A percentile compares a stretch with the other conserved stretches of the same genome.
Evolutionary conservation across 495 filamentous ascomycete species (phyloP).

Genomic region (Talaromyces wortmannii): DNA sequence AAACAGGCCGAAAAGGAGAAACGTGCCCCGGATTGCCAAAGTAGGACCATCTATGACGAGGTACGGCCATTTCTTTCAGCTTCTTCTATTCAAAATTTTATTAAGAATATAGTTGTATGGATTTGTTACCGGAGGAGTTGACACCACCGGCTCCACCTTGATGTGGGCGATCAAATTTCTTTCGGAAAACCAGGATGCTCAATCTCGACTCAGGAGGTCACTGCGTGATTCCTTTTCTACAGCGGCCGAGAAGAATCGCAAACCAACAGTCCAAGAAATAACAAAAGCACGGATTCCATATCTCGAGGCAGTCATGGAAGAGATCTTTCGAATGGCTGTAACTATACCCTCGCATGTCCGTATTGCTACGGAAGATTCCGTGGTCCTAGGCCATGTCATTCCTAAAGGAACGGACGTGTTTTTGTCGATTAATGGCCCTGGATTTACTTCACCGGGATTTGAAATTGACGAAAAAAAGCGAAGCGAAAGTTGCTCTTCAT

Average conservation of each 20-base stretch:
- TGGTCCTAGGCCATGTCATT: conserved; percentile 19
- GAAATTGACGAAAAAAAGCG: conserved; percentile 14
- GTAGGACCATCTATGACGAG: not conserved
- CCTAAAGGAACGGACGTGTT: conserved; percentile 26
- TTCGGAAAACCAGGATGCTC: conserved; percentile 14
- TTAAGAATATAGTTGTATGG: not conserved
- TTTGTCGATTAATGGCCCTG: conserved; percentile 18
- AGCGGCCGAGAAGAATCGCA: not conserved
- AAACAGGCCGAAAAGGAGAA: conserved; percentile 19
- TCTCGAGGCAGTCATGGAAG: conserved; percentile 29
- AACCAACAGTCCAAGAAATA: conserved; percentile 19
- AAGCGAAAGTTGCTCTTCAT: not conserved
- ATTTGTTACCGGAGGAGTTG: conserved; percentile 3
- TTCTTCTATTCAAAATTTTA: not conserved
- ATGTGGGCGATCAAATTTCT: conserved; percentile 27
- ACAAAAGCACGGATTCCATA: conserved; percentile 19
- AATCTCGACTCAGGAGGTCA: conserved; percentile 16
- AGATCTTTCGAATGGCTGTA: conserved; percentile 17
- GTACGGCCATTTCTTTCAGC: not conserved
- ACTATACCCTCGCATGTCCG: conserved; percentile 12
- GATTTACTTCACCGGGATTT: conserved; percentile 7
- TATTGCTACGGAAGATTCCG: conserved; percentile 17
- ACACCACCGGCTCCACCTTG: conserved; percentile 13
- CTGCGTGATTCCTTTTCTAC: conserved; percentile 13
- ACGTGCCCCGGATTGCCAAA: conserved; percentile 10